These are phyloP conservation scores for Durotheca rogersii DNA, from an alignment of 495 filamentous ascomycete species.

Conservation along the genomic window DNA sequence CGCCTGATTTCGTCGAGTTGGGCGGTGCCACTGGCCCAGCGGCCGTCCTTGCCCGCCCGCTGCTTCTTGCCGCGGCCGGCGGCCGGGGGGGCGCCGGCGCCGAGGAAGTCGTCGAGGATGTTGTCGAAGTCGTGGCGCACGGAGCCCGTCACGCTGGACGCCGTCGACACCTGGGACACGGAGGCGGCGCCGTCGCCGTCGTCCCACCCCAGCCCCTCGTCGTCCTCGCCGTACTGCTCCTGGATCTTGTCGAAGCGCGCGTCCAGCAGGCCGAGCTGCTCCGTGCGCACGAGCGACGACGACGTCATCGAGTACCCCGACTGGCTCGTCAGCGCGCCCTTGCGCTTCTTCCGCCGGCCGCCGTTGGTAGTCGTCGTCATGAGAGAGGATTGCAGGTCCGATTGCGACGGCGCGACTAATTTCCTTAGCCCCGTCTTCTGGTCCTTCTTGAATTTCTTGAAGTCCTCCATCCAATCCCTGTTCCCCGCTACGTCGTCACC, in stretches of 20 bases:
- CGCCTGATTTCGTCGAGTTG: conserved; percentile 89
- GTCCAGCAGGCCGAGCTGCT: conserved; percentile 83
- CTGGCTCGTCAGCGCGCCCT: conserved; percentile 83
- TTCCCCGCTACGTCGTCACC: conserved; percentile 47
- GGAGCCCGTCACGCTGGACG: conserved; percentile 56
- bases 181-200: conserved; percentile 49
- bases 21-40: conserved; percentile 74
- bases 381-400: conserved; percentile 69
- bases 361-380: conserved; percentile 77
- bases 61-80: conserved; percentile 75
- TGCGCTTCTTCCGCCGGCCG: conserved; percentile 80
- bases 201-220: too few species aligned
- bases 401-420: conserved; percentile 49
- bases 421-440: conserved; percentile 53
- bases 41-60: conserved; percentile 81
- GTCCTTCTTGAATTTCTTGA: conserved; percentile 84
- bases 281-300: conserved; percentile 82
- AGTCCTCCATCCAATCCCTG: conserved; percentile 84
- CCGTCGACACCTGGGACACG: conserved; percentile 48
- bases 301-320: conserved; percentile 97
- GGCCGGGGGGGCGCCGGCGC: conserved; percentile 69
- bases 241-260: conserved; percentile 89
- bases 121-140: conserved; percentile 74
- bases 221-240: conserved; percentile 62
- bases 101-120: conserved; percentile 92